These are phyloP conservation scores for Gymnopilus junonius DNA, from an alignment of 768 basidiomycete genomes.

Conservation along the genomic window DNA sequence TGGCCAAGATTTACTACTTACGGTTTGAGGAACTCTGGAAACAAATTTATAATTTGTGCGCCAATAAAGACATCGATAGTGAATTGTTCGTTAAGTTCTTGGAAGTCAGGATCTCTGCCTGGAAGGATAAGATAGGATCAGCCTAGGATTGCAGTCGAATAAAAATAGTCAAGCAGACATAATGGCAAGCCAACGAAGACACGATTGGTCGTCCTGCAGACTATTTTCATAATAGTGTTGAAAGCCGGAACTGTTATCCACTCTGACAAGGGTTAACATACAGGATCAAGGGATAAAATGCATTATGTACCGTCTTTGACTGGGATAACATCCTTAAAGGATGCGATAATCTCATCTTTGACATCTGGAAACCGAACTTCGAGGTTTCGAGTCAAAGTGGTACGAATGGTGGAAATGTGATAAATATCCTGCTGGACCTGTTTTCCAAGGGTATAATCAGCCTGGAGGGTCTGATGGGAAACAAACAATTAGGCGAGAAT, in stretches of 20 bases:
- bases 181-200: conserved; percentile 50
- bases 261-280: conserved; percentile 25
- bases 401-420: conserved; percentile 38
- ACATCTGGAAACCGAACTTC: conserved; percentile 38
- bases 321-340: conserved; percentile 44
- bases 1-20: too few species aligned
- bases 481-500: not conserved
- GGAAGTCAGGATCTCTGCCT: conserved; percentile 26
- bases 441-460: conserved; percentile 38
- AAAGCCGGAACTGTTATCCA: conserved; percentile 37
- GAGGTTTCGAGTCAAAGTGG: conserved; percentile 39
- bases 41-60: conserved; percentile 13
- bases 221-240: conserved; percentile 36
- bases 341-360: conserved; percentile 47
- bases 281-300: not conserved
- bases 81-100: conserved; percentile 19
- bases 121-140: not conserved
- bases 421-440: conserved; percentile 35
- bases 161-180: conserved; percentile 32
- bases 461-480: conserved; percentile 26
- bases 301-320: conserved; percentile 7
- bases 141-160: not conserved
- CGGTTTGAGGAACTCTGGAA: conserved; percentile 24
- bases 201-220: conserved; percentile 43
- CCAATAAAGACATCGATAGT: conserved; percentile 19